Evolutionary conservation across 1,284 basidiomycete species (phyloP).

Genomic region (Ceratobasidium sp.): DNA sequence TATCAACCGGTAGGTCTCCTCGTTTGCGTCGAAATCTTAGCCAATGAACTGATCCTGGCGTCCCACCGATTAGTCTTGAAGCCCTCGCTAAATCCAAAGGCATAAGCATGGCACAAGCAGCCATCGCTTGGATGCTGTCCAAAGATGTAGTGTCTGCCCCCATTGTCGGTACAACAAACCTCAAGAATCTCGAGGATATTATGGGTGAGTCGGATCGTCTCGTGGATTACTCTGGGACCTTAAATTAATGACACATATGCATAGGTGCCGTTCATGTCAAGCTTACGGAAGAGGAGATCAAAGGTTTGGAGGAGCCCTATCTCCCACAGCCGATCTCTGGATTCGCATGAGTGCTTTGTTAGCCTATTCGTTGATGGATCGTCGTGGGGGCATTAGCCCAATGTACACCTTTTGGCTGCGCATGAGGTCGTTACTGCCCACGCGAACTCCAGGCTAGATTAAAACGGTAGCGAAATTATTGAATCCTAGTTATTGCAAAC

Average conservation of each 20-base stretch:
- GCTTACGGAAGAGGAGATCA: conserved; percentile 47
- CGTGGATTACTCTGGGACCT: too few species aligned
- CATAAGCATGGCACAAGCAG: conserved; percentile 50
- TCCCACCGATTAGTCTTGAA: conserved; percentile 45
- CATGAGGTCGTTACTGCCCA: too few species aligned
- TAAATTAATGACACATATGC: neutral
- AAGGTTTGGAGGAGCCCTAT: conserved; percentile 39
- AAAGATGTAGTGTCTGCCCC: conserved; percentile 45
- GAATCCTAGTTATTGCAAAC: too few species aligned
- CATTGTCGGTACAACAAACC: conserved; percentile 45
- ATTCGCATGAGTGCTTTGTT: neutral
- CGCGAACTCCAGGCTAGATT: too few species aligned
- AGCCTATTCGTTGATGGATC: too few species aligned
- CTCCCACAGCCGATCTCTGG: conserved; percentile 21
- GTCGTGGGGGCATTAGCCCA: too few species aligned
- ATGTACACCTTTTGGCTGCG: too few species aligned
- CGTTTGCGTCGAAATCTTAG: neutral
- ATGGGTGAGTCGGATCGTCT: conserved; percentile 8
- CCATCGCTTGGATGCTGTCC: conserved; percentile 31
- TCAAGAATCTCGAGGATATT: conserved; percentile 46
- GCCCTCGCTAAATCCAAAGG: conserved; percentile 49
- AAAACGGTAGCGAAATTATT: too few species aligned
- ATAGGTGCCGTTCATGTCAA: conserved; percentile 44
- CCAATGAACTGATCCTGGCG: too few species aligned
- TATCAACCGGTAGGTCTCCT: conserved; percentile 25